Conservation (phyloP, 2,329 filamentous ascomycete genomes). For the Xylaria sp. region DNA sequence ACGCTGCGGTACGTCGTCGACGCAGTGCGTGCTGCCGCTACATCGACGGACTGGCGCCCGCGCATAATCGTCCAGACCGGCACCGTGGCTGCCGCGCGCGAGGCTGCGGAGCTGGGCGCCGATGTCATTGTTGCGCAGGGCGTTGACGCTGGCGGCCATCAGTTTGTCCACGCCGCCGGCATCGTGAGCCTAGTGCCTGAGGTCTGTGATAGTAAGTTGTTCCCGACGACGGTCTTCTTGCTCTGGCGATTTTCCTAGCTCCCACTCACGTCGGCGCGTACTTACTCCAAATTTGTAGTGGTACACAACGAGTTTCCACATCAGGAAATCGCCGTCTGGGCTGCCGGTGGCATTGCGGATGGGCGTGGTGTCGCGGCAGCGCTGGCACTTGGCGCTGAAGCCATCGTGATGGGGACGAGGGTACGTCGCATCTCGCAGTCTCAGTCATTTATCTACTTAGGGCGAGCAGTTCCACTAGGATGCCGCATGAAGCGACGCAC, state of each 20-base stretch:
- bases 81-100: slow-evolving; percentile 52
- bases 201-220: slow-evolving; percentile 45
- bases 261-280: not conserved
- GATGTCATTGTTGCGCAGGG: slow-evolving; percentile 60
- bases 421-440: slow-evolving; percentile 34
- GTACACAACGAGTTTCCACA: slow-evolving; percentile 38
- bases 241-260: not conserved
- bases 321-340: slow-evolving; percentile 45
- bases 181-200: slow-evolving; percentile 56
- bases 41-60: slow-evolving; percentile 34
- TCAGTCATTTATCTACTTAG: not conserved
- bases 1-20: slow-evolving; percentile 33
- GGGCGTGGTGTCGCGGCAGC: slow-evolving; percentile 53
- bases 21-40: slow-evolving; percentile 17
- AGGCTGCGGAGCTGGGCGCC: slow-evolving; percentile 45
- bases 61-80: slow-evolving; percentile 59
- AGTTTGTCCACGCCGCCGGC: slow-evolving; percentile 51
- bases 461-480: not conserved
- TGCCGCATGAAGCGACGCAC: not conserved
- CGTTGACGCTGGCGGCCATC: slow-evolving; percentile 59
- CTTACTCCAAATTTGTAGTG: slow-evolving; percentile 1
- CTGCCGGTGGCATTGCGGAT: slow-evolving; percentile 57
- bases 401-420: slow-evolving; percentile 37
- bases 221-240: slow-evolving; percentile 17
- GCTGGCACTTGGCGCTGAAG: slow-evolving; percentile 49